These are phyloP conservation scores for Pseudoscleropodium purum DNA, from an alignment of 225 moss, liverwort and hornwort genomes.

Conservation along the genomic window DNA sequence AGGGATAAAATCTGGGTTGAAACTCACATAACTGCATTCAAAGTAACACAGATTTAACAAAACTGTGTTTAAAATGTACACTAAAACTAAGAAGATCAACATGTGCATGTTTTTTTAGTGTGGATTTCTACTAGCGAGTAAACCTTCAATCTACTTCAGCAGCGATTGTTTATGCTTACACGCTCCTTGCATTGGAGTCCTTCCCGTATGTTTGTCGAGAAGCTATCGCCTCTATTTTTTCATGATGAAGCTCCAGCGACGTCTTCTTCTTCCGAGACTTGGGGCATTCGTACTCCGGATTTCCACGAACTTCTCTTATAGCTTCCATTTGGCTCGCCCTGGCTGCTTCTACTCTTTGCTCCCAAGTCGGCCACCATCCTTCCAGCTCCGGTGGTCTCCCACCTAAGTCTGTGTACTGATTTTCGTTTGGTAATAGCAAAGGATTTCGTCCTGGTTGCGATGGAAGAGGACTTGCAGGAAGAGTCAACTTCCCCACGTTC, in stretches of 20 bases:
- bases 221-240: neutral
- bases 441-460: neutral
- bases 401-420: neutral
- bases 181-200: neutral
- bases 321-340: neutral
- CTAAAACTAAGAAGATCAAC: neutral
- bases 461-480: neutral
- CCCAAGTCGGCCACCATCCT: neutral
- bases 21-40: neutral
- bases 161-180: neutral
- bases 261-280: neutral
- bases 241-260: neutral
- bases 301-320: neutral
- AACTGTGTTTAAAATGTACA: accelerated
- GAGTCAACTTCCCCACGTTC: neutral
- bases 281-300: neutral
- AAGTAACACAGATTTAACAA: accelerated
- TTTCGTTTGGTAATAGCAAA: neutral
- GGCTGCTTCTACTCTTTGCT: neutral
- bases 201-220: neutral
- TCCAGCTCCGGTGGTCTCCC: neutral
- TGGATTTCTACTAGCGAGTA: neutral
- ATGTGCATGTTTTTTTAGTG: no score
- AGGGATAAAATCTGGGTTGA: accelerated
- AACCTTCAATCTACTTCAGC: no score